Percentiles rank a stretch among this genome's conserved stretches.
phyloP scores from a whole-genome alignment of 371 early-diverging fungal species.

The Syncephalastrum sp. region DNA sequence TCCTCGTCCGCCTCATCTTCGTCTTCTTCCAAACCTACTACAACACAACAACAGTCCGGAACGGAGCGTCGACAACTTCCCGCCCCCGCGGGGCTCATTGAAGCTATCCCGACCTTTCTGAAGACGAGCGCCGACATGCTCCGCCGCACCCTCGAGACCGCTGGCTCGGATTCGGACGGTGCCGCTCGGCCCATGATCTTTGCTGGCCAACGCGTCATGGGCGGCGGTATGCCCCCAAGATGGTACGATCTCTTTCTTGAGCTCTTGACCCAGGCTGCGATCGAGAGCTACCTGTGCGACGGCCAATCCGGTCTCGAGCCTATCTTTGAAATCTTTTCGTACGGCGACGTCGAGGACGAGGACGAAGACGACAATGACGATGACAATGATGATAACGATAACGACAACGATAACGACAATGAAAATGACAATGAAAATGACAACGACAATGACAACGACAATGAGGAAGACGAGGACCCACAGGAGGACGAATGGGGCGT shows the following conservation, averaged over 20 bases:
- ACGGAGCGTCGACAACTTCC: constrained; percentile 6
- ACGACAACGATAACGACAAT: constrained; percentile 25
- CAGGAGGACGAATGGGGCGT: constrained; percentile 42
- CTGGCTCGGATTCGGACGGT: constrained; percentile 8
- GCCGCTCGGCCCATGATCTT: constrained; percentile 33
- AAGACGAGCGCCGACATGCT: constrained; percentile 57
- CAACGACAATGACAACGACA: constrained; percentile 12
- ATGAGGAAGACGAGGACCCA: constrained; percentile 17
- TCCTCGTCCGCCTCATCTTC: constrained; percentile 7
- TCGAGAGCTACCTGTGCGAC: constrained; percentile 62
- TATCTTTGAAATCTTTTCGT: constrained; percentile 59
- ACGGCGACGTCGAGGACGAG: constrained; percentile 57
- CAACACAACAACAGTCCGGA: constrained; percentile 13
- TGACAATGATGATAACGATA: constrained; percentile 24
- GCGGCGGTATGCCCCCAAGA: constrained; percentile 54
- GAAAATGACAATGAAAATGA: constrained; percentile 20
- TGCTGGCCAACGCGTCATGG: constrained; percentile 51
- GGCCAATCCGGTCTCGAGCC: constrained; percentile 50
- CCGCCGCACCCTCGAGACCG: constrained; percentile 34
- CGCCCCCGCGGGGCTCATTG: constrained; percentile 44
- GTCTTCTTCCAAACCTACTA: constrained; percentile 13
- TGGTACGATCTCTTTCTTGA: constrained; percentile 63
- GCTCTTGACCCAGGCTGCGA: constrained; percentile 60
- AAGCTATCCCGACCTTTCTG: constrained; percentile 59
- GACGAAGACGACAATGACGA: constrained; percentile 36